phyloP scores from a whole-genome alignment of 2,329 filamentous ascomycete species.

The Samsoniella hepiali region DNA sequence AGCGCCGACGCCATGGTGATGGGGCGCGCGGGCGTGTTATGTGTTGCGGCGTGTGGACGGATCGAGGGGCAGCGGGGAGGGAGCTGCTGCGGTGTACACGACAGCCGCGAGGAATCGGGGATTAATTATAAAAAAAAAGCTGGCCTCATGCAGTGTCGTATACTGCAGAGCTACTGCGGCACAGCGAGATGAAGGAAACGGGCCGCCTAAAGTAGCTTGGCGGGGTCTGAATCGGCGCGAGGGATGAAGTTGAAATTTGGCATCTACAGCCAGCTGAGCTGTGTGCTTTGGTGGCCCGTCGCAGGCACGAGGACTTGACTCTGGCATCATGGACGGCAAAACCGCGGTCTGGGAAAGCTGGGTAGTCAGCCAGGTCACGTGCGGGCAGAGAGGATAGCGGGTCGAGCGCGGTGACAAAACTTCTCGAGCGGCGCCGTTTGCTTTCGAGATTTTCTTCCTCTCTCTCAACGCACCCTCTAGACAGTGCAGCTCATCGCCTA shows the following conservation, averaged over 20 bases:
- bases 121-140: background rate
- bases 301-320: slow-evolving; percentile 9
- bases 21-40: slow-evolving; percentile 21
- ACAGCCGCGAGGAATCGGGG: background rate
- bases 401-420: slow-evolving; percentile 7
- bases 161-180: slow-evolving; percentile 16
- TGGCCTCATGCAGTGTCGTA: slow-evolving; percentile 3
- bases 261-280: background rate
- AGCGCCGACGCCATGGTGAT: slow-evolving; percentile 86
- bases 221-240: slow-evolving; percentile 2
- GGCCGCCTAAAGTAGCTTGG: slow-evolving; percentile 24
- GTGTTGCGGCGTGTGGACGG: background rate
- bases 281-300: background rate
- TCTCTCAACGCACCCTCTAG: slow-evolving; percentile 69
- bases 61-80: slow-evolving; percentile 28
- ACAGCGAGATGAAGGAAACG: slow-evolving; percentile 19
- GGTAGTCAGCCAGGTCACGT: slow-evolving; percentile 10
- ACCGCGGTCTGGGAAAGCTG: slow-evolving; percentile 13
- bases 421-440: slow-evolving; percentile 4
- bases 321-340: slow-evolving; percentile 22
- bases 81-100: slow-evolving; percentile 24
- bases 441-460: slow-evolving; percentile 27
- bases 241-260: slow-evolving; percentile 17
- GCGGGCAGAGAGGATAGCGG: background rate
- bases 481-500: slow-evolving; percentile 78